Base-by-base conservation (phyloP, 1,284 basidiomycete species). In the Tremellales sp. region DNA sequence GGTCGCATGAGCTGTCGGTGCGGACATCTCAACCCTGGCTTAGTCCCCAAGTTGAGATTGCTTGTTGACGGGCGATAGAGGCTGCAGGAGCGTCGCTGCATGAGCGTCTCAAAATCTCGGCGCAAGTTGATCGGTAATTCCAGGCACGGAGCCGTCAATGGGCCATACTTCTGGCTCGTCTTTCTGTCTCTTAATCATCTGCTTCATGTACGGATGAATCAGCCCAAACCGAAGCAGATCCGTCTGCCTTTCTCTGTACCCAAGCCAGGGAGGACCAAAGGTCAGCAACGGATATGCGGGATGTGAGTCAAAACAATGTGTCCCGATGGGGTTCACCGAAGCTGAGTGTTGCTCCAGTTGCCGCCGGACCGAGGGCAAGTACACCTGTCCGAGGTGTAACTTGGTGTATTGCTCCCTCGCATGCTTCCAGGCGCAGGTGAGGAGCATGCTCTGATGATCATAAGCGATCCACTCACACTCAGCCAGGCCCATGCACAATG, bases 151-250 rank as follows among this genome's bases (percentile, higher is more conserved):
- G 22, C 24, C 21, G 15, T 25, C 21, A 27, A 22, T 36, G 6
- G 6, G 29, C 23, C 13, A 21, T 26, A 43, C 23, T 11, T 15
- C 19, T 43, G 6, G 23, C 19, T 26, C 21, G 23, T 22, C 78
- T 40, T 73, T 59, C 73, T 3, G 77, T 83, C 0, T 57, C 70
- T 3, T 82, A 86, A 64, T 70, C 77, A 0, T 86, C 65, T 68
- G 65, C 65, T 65, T n/a, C n/a, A n/a, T n/a, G n/a, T n/a, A n/a
- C n/a, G n/a, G 4, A 70, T 74, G 45, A 67, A 67, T 23, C 68
- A 70, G 33, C 72, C 72, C 4, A 70, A 67, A 40, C 65, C 60
- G 4, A 51, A 53, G 11, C 68, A 70, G 56, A 70, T 72, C 47
- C 41, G 64, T 25, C 58, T 72, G 1, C 70, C 70, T 0, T 72